phyloP scores from a whole-genome alignment of 495 filamentous ascomycete species.

The Penicillium ucsense region DNA sequence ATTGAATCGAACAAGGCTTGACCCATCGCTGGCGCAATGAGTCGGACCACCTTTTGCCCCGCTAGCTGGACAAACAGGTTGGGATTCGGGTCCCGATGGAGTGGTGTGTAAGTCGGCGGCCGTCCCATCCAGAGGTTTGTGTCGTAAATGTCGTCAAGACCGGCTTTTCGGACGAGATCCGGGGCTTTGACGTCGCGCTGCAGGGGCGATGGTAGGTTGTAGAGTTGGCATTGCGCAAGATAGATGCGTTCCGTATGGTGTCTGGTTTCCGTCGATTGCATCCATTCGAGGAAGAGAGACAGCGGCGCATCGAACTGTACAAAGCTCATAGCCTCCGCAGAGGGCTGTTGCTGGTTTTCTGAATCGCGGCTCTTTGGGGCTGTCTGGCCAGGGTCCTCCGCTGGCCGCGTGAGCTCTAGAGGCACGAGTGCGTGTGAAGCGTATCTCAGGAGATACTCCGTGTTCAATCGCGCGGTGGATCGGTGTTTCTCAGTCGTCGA shows the following conservation, averaged over 20 bases:
- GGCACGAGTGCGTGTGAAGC: slow-evolving; percentile 43
- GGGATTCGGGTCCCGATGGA: slow-evolving; percentile 88
- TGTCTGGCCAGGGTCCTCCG: not conserved
- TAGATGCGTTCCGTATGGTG: slow-evolving; percentile 47
- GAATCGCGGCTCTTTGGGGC: too few relatives aligned
- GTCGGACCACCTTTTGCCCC: slow-evolving; percentile 61
- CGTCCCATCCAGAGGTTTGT: slow-evolving; percentile 82
- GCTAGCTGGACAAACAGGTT: slow-evolving; percentile 85
- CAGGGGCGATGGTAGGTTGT: slow-evolving; percentile 51
- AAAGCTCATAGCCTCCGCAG: slow-evolving; percentile 25
- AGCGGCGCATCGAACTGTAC: slow-evolving; percentile 48
- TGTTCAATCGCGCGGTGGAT: slow-evolving; percentile 28
- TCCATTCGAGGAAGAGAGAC: slow-evolving; percentile 48
- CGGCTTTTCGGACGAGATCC: slow-evolving; percentile 44
- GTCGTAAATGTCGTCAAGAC: slow-evolving; percentile 71
- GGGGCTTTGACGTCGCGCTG: slow-evolving; percentile 62
- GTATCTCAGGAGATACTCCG: slow-evolving; percentile 38
- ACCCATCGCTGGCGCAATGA: slow-evolving; percentile 56
- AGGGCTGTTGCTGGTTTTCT: not conserved
- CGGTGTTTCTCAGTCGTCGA: not conserved
- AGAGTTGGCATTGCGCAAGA: slow-evolving; percentile 71
- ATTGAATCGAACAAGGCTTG: slow-evolving; percentile 48
- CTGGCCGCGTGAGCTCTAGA: slow-evolving; percentile 42
- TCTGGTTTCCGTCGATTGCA: slow-evolving; percentile 20
- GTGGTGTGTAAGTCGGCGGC: slow-evolving; percentile 76